Percentiles rank a stretch among this genome's conserved stretches.
Evolutionary conservation across 768 basidiomycete genomes (phyloP).

Genomic region (Lentinula aciculospora): DNA sequence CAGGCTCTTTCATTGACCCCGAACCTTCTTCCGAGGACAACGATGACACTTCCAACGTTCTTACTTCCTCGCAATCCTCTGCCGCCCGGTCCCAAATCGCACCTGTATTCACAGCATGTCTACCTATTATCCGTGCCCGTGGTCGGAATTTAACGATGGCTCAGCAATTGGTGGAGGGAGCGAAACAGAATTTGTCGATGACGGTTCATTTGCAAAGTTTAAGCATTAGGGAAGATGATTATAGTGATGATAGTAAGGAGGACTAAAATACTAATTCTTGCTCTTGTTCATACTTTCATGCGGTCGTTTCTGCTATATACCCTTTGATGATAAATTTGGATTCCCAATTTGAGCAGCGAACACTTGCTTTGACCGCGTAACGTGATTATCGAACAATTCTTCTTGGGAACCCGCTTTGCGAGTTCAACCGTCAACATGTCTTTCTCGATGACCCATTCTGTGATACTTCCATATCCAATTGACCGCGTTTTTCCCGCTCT

Average conservation of each 20-base stretch:
- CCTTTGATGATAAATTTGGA: too few species aligned
- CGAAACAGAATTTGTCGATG: conserved; percentile 44
- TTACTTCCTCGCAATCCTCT: conserved; percentile 13
- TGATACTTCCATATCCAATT: not conserved
- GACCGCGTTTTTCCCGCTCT: not conserved
- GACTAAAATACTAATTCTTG: too few species aligned
- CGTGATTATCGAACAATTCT: too few species aligned
- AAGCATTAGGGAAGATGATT: conserved; percentile 21
- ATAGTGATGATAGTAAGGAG: conserved; percentile 3
- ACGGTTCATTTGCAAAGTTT: conserved; percentile 43
- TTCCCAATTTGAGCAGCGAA: too few species aligned
- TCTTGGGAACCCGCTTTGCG: too few species aligned
- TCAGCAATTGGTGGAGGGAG: conserved; percentile 41
- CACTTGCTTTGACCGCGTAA: too few species aligned
- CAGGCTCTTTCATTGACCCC: not conserved
- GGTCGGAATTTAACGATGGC: conserved; percentile 42
- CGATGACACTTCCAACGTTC: not conserved
- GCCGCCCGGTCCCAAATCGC: conserved; percentile 25
- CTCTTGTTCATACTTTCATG: too few species aligned
- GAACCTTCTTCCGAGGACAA: not conserved
- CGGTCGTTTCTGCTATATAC: too few species aligned
- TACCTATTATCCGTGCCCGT: conserved; percentile 43
- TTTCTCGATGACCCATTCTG: not conserved
- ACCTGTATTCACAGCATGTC: conserved; percentile 37
- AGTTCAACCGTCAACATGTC: not conserved